A percentile compares a stretch with the other conserved stretches of the same genome.
These are phyloP conservation scores for Eimeria zaria DNA, from an alignment of 169 alveolate genomes.

Conservation along the genomic window DNA sequence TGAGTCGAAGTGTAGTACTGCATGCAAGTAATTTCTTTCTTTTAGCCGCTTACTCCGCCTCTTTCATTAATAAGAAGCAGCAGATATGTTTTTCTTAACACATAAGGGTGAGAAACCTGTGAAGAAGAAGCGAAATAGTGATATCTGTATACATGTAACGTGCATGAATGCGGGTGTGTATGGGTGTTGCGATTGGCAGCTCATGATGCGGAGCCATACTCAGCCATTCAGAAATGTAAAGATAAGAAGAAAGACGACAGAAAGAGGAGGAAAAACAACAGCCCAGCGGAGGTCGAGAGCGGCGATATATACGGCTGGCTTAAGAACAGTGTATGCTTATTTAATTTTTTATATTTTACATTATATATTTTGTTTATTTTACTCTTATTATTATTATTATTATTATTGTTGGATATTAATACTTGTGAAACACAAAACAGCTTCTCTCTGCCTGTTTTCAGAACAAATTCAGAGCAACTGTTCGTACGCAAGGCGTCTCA, in stretches of 20 bases:
- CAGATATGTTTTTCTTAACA: not conserved
- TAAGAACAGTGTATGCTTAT: conserved; percentile 86
- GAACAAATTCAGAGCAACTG: conserved; percentile 97
- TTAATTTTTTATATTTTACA: too few species aligned
- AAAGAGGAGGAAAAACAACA: conserved; percentile 86
- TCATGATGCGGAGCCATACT: conserved; percentile 97
- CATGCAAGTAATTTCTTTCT: not conserved
- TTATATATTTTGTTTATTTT: not conserved
- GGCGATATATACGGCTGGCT: conserved; percentile 96
- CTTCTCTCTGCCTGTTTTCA: not conserved
- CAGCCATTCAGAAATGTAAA: conserved; percentile 87
- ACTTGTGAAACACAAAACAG: too few species aligned
- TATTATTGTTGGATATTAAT: too few species aligned
- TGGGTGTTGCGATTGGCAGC: conserved; percentile 86
- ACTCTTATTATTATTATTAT: too few species aligned
- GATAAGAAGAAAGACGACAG: conserved; percentile 81
- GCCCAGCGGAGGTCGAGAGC: conserved; percentile 86
- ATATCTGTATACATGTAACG: not conserved
- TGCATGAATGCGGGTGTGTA: not conserved
- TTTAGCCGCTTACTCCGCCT: not conserved
- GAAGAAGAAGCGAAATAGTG: not conserved
- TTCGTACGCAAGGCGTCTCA: conserved; percentile 98
- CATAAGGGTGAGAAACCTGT: not conserved
- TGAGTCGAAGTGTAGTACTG: conserved; percentile 4
- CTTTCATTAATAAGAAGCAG: not conserved